Evolutionary conservation across 2,329 filamentous ascomycete species (phyloP), one percentile per base, ranked within the genome.

Genomic region (Tothia fuscella): DNA sequence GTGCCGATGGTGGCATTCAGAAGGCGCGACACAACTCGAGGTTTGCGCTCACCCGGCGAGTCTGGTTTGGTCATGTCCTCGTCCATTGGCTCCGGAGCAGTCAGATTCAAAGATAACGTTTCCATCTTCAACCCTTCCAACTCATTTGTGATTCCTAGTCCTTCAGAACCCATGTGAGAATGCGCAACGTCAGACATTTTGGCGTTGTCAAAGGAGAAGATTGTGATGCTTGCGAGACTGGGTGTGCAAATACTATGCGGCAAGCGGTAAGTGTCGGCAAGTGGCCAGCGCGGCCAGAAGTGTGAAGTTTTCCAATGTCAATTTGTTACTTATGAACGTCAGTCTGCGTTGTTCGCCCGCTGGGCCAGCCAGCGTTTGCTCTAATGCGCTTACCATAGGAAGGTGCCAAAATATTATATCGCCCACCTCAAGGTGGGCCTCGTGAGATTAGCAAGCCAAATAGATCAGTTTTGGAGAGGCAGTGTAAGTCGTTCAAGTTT

Each of bases 141-240:
- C 6, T 25, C 7, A 16, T 4, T 26, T 25, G n/a, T 26, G 6
- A 10, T 26, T 14, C 35, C n/a, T 13, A 7, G 20, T 9, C 22
- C 35, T 14, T 14, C 22, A 6, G n/a, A 17, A 6, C 6, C 22
- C 20, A 17, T 22, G 33, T 22, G 12, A 5, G 14, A 13, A n/a
- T 17, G 33, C 4, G 19, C 35, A 21, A 19, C 35, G 9, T 13
- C 19, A 14, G 12, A 25, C 13, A 25, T 37, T 14, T 37, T 25
- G 28, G 22, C 35, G 14, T 37, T 25, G 12, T 37, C 35, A 17
- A 37, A 37, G 35, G 35, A 12, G 35, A 37, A 37, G 22, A 37
- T 28, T 21, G 35, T 37, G 22, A 26, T 37, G 6, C 9, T 37
- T n/a, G 4, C 3, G 4, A 37, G 17, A 16, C 21, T 35, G 6